Base-by-base conservation (phyloP, 257 asterid genomes). In the Henckelia pumila region DNA sequence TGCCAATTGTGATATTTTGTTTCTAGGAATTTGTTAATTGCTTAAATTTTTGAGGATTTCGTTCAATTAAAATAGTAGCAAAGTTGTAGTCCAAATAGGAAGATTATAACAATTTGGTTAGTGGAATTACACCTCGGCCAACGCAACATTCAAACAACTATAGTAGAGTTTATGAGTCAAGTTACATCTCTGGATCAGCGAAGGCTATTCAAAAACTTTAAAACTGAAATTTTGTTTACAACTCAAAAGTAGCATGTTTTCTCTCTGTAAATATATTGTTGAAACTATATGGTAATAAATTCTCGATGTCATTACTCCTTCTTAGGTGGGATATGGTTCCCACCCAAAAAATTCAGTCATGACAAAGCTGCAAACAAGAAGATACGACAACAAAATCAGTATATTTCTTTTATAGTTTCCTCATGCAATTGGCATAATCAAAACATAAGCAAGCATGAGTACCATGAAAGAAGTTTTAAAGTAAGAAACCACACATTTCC, bases 311-410 rank as follows among this genome's bases (percentile, higher is more conserved):
- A 30, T 77, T 66, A 91, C 80, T 94, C 93, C 6, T 64, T 28
- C 88, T 94, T 88, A 0, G 90, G 76, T 16, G 89, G 78, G 65
- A 91, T 56, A 76, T 84, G 93, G 78, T 91, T 91, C 73, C 99
- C 99, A 9, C 96, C 91, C 75, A 66, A 87, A 94, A 75, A 91
- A 94, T 21, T 59, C 85, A 8, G 93, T 70, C 97, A 94, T 88
- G 59, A 88, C 70, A 8, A 74, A 66, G 64, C 99, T 91, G 95
- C 85, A 78, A 33, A 74, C 65, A 67, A 65, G 14, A 49, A 33
- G 58, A 72, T 26, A 72, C 30, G 40, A n/a, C 33, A 56, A 56
- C 55, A 21, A 13, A 28, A 22, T 52, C 35, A 72, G 49, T 25
- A 44, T 0, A 37, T 59, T 50, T 14, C 59, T 58, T 25, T 52